phyloP scores from a whole-genome alignment of 805 yeast species.

The Starmera dryadoides region DNA sequence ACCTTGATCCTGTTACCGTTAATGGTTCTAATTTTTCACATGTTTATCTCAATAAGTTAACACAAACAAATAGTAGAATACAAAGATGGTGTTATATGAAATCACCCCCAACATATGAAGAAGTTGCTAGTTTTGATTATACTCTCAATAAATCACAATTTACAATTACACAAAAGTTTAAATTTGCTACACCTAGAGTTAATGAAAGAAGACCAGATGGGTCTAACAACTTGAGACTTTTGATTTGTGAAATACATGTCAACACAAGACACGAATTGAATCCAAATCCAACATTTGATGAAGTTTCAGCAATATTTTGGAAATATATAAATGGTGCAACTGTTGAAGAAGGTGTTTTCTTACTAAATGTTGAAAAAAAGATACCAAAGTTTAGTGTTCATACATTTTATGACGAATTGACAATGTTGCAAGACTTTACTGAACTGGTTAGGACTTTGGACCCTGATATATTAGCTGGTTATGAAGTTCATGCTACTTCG shows the following conservation, averaged over 20 bases:
- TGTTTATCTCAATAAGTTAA: slow-evolving; percentile 2
- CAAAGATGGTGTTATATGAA: slow-evolving; percentile 38
- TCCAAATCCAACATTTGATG: slow-evolving; percentile 66
- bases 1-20: slow-evolving; percentile 23
- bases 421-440: slow-evolving; percentile 48
- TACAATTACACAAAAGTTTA: slow-evolving; percentile 34
- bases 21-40: neutral
- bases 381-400: slow-evolving; percentile 1
- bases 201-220: slow-evolving; percentile 30
- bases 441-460: slow-evolving; percentile 56
- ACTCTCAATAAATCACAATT: slow-evolving; percentile 38
- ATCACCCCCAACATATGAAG: slow-evolving; percentile 40
- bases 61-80: neutral
- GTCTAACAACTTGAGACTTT: slow-evolving; percentile 43
- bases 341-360: slow-evolving; percentile 30
- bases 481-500: slow-evolving; percentile 68
- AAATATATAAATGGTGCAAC: slow-evolving; percentile 38
- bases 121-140: slow-evolving; percentile 19
- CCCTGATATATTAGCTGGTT: slow-evolving; percentile 86
- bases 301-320: slow-evolving; percentile 58
- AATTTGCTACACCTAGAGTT: slow-evolving; percentile 27
- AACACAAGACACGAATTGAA: slow-evolving; percentile 37
- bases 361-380: slow-evolving; percentile 16
- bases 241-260: slow-evolving; percentile 64
- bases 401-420: slow-evolving; percentile 45